phyloP scores from a whole-genome alignment of 2,329 filamentous ascomycete species.

The Sporothrix luriei region DNA sequence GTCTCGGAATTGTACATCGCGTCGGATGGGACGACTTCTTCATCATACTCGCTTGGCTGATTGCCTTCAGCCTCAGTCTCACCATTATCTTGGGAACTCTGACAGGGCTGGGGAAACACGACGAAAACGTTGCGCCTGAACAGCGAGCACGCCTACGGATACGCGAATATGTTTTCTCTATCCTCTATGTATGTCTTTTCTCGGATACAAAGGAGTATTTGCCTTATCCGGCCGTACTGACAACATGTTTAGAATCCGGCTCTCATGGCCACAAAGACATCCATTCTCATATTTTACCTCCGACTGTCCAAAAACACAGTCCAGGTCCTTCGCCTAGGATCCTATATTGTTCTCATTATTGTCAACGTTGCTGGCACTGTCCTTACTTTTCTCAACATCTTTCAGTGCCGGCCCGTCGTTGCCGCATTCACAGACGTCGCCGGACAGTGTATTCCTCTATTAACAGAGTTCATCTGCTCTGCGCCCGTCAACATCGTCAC shows the following conservation, averaged over 20 bases:
- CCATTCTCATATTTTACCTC: conserved; percentile 89
- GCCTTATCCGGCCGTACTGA: conserved; percentile 28
- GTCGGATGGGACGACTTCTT: conserved; percentile 77
- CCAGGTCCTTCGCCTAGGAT: conserved; percentile 75
- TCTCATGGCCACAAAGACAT: conserved; percentile 88
- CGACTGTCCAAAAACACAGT: conserved; percentile 77
- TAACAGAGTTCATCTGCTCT: conserved; percentile 69
- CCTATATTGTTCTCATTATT: conserved; percentile 74
- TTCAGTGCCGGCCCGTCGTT: conserved; percentile 77
- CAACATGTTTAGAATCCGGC: conserved; percentile 69
- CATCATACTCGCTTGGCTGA: conserved; percentile 76
- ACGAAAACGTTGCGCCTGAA: conserved; percentile 58
- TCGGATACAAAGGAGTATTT: neutral
- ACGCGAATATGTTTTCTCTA: conserved; percentile 65
- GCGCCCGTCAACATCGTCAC: conserved; percentile 91
- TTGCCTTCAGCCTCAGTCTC: conserved; percentile 68
- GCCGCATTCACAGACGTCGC: conserved; percentile 63
- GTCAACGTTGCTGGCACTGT: conserved; percentile 79
- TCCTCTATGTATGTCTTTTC: conserved; percentile 57
- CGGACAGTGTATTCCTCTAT: conserved; percentile 57
- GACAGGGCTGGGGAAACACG: conserved; percentile 69
- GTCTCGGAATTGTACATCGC: conserved; percentile 70
- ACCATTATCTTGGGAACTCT: conserved; percentile 65
- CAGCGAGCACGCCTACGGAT: conserved; percentile 57
- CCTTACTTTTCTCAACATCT: conserved; percentile 82